A percentile compares a stretch with the other conserved stretches of the same genome.
Conservation (phyloP, 768 basidiomycete species). For the Leccinum sublutescens region DNA sequence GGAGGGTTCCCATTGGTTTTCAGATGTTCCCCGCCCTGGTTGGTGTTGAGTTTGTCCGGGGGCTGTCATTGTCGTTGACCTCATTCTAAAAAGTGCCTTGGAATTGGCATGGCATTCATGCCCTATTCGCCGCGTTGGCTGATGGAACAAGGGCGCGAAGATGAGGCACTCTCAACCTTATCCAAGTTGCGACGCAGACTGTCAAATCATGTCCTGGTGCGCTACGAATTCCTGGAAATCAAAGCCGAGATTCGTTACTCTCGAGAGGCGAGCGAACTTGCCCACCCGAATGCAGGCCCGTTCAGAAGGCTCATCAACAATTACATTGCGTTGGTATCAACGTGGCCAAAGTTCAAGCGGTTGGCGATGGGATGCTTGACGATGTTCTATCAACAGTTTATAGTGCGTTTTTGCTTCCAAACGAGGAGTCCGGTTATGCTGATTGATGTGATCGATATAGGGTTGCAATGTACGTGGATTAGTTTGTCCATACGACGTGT, state of each 20-base stretch:
- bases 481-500: not conserved
- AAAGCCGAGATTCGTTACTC: slow-evolving; percentile 35
- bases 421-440: not conserved
- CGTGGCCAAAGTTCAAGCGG: slow-evolving; percentile 34
- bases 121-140: slow-evolving; percentile 46
- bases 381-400: slow-evolving; percentile 35
- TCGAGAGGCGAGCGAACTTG: slow-evolving; percentile 18
- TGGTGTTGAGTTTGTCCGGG: slow-evolving; percentile 13
- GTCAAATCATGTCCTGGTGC: slow-evolving; percentile 31
- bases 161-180: slow-evolving; percentile 36
- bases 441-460: slow-evolving; percentile 12
- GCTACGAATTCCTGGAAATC: slow-evolving; percentile 41
- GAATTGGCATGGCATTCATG: slow-evolving; percentile 33
- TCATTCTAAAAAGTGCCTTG: slow-evolving; percentile 23
- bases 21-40: slow-evolving; percentile 41
- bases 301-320: slow-evolving; percentile 21
- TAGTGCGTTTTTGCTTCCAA: slow-evolving; percentile 18
- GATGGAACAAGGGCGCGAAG: slow-evolving; percentile 36
- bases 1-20: slow-evolving; percentile 37
- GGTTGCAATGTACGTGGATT: slow-evolving; percentile 25
- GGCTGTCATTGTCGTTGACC: not conserved
- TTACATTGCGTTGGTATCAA: slow-evolving; percentile 24
- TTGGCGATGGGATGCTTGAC: slow-evolving; percentile 30
- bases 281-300: slow-evolving; percentile 23
- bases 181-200: slow-evolving; percentile 36